Conservation (phyloP, 257 asterid genomes). For the Lithospermum erythrorhizon region DNA sequence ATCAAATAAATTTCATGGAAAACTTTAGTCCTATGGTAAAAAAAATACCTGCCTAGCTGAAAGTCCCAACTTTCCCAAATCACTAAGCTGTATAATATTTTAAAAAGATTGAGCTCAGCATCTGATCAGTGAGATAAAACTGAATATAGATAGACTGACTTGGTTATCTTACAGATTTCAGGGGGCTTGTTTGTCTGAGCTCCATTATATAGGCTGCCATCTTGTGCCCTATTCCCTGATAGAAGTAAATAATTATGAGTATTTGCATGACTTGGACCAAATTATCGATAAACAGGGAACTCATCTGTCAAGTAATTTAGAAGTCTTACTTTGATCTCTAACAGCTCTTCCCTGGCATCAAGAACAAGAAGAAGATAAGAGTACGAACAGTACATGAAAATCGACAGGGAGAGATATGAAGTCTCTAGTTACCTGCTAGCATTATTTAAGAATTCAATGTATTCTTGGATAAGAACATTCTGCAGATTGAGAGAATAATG, state of each 20-base stretch:
- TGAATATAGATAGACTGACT: neutral
- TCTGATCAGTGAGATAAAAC: neutral
- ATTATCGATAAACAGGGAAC: neutral
- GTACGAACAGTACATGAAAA: slow-evolving; percentile 1
- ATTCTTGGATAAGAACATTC: slow-evolving; percentile 67
- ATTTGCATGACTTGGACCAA: neutral
- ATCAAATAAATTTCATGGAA: no score
- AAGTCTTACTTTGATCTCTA: slow-evolving; percentile 50
- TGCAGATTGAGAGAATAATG: slow-evolving; percentile 16
- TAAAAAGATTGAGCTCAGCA: neutral
- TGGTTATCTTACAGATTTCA: slow-evolving; percentile 47
- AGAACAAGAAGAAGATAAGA: neutral
- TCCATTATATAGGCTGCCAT: slow-evolving; percentile 66
- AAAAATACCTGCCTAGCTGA: slow-evolving; percentile 65
- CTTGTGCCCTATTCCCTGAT: slow-evolving; percentile 81
- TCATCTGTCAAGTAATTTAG: neutral
- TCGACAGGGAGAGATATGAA: neutral
- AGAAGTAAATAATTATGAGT: neutral
- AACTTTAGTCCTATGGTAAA: no score
- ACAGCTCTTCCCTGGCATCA: slow-evolving; percentile 52
- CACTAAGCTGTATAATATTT: slow-evolving; percentile 44
- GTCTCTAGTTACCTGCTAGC: slow-evolving; percentile 52
- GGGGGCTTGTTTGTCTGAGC: slow-evolving; percentile 63
- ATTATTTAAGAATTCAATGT: slow-evolving; percentile 58
- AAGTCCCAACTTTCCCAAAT: slow-evolving; percentile 70